These are phyloP conservation scores for Conidiobolus incongruus DNA, from an alignment of 371 early-diverging fungal genomes.

Conservation along the genomic window DNA sequence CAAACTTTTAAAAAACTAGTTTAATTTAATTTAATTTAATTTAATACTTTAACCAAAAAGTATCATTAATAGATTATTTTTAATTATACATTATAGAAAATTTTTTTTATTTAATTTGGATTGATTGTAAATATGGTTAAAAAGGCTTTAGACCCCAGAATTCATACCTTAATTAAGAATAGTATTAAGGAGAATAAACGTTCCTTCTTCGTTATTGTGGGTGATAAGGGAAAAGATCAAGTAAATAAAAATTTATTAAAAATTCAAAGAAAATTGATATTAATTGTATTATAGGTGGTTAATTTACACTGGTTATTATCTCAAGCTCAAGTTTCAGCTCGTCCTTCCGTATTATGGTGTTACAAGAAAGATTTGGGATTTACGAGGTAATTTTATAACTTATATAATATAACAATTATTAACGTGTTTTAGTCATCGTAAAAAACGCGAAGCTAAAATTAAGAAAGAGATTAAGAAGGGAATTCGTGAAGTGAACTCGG, in stretches of 20 bases:
- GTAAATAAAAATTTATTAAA: slow-evolving; percentile 11
- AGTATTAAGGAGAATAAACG: slow-evolving; percentile 77
- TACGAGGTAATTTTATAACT: slow-evolving; percentile 22
- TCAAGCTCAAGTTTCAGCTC: slow-evolving; percentile 70
- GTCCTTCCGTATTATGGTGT: slow-evolving; percentile 95
- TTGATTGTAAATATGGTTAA: slow-evolving; percentile 34
- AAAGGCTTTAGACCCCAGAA: slow-evolving; percentile 80
- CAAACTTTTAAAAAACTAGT: no score
- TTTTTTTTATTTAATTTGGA: no score
- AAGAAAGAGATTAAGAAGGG: slow-evolving; percentile 80
- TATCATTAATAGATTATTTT: no score
- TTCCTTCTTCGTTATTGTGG: slow-evolving; percentile 92
- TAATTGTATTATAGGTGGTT: slow-evolving; percentile 34
- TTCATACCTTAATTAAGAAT: slow-evolving; percentile 78
- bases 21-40: no score
- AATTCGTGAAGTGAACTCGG: slow-evolving; percentile 65
- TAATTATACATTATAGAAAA: no score
- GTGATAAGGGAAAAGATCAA: slow-evolving; percentile 90
- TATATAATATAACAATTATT: background rate
- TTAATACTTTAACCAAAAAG: no score
- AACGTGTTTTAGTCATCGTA: slow-evolving; percentile 42
- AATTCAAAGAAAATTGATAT: no score
- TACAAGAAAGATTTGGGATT: slow-evolving; percentile 96
- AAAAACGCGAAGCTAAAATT: slow-evolving; percentile 87
- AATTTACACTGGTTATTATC: slow-evolving; percentile 90